phyloP scores from a whole-genome alignment of 768 basidiomycete species.

The Agrocybe pediades region DNA sequence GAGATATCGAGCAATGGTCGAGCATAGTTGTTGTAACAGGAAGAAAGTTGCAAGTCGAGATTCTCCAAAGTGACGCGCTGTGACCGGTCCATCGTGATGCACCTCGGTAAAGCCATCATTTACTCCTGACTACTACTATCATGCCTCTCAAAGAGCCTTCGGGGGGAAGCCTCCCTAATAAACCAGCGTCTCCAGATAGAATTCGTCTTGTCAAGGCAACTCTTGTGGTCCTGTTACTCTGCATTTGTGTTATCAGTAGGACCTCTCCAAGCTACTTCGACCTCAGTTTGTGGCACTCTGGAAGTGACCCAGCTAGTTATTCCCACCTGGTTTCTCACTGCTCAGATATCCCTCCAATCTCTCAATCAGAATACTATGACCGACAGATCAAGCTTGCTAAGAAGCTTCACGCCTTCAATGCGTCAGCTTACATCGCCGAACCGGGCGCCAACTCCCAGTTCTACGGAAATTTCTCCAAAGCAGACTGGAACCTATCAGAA shows the following conservation, averaged over 20 bases:
- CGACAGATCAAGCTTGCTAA: conserved; percentile 60
- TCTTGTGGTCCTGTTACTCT: too few relatives aligned
- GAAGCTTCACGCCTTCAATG: conserved; percentile 48
- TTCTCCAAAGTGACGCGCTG: conserved; percentile 7
- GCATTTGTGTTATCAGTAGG: too few relatives aligned
- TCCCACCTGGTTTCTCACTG: conserved; percentile 39
- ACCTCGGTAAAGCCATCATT: not conserved
- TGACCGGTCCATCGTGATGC: not conserved
- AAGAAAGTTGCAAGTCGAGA: not conserved
- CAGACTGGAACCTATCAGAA: conserved; percentile 74
- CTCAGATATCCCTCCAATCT: conserved; percentile 49
- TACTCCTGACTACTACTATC: too few relatives aligned
- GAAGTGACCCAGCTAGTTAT: not conserved
- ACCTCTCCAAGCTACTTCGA: too few relatives aligned
- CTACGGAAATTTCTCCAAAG: conserved; percentile 68
- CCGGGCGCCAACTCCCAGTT: conserved; percentile 73
- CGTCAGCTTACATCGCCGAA: conserved; percentile 76
- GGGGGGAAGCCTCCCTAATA: too few relatives aligned
- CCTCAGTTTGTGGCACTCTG: too few relatives aligned
- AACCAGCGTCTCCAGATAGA: too few relatives aligned
- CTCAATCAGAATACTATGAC: conserved; percentile 41
- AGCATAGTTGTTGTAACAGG: conserved; percentile 58
- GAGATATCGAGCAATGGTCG: conserved; percentile 94
- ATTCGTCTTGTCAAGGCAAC: too few relatives aligned
- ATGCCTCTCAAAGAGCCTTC: too few relatives aligned